Evolutionary conservation across 179 eudicot species (phyloP).

Genomic region (Beta lomatogona): DNA sequence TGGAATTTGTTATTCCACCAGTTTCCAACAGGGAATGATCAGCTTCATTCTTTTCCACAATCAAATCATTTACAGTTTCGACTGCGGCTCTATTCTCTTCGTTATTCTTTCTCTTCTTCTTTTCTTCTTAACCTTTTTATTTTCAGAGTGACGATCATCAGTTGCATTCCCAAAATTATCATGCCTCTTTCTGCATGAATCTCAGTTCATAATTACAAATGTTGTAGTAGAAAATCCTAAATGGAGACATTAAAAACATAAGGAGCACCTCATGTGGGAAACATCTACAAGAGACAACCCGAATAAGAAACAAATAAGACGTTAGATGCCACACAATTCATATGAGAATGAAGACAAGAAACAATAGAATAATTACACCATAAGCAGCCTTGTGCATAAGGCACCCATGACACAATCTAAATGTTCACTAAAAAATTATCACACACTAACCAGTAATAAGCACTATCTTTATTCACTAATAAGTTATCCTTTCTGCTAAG

Average conservation of each 20-base stretch:
- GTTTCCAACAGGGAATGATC: constrained; percentile 23
- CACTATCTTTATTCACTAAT: neutral
- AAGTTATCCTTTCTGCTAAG: neutral
- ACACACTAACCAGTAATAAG: neutral
- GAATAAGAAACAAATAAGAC: neutral
- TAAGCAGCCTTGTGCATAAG: neutral
- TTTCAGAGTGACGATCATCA: constrained; percentile 27
- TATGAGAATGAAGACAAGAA: neutral
- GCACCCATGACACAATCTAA: too few species aligned
- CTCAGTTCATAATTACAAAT: neutral
- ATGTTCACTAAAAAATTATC: too few species aligned
- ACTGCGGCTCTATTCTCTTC: constrained; percentile 19
- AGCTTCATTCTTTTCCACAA: constrained; percentile 19
- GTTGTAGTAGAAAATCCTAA: neutral
- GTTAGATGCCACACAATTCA: neutral
- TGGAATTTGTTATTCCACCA: constrained; percentile 26
- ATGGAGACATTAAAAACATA: neutral
- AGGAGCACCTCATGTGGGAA: neutral
- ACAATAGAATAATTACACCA: neutral
- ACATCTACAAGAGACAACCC: neutral
- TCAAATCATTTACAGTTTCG: constrained; percentile 14
- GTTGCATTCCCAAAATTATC: neutral
- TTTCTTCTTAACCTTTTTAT: constrained; percentile 41
- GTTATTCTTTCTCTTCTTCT: constrained; percentile 36
- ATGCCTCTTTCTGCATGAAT: constrained; percentile 20